phyloP scores from a whole-genome alignment of 768 basidiomycete genomes.

The Lenzites betulinus region DNA sequence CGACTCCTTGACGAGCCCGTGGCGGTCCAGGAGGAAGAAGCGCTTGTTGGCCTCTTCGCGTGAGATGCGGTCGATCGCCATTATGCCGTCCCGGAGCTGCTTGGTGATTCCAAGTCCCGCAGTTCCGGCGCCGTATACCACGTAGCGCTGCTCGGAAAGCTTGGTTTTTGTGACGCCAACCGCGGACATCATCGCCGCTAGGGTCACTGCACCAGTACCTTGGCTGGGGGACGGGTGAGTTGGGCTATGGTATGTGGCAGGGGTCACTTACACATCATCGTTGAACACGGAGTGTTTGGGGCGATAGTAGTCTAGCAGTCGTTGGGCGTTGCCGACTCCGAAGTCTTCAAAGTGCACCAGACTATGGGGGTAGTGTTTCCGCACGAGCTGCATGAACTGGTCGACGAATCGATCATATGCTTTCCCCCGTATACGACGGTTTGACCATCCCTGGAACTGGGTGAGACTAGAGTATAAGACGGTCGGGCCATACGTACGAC shows the following conservation, averaged over 20 bases:
- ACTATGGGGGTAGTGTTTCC: conserved; percentile 65
- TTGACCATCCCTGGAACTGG: conserved; percentile 63
- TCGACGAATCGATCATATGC: conserved; percentile 80
- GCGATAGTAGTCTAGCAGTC: conserved; percentile 62
- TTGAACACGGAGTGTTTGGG: conserved; percentile 75
- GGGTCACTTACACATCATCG: conserved; percentile 68
- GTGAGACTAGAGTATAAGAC: neutral
- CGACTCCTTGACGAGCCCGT: conserved; percentile 59
- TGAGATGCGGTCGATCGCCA: conserved; percentile 50
- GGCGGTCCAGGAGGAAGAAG: conserved; percentile 76
- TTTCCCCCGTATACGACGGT: conserved; percentile 68
- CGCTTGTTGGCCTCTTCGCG: conserved; percentile 57
- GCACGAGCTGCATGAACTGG: conserved; percentile 77
- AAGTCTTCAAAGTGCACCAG: conserved; percentile 88
- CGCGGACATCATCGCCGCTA: conserved; percentile 69
- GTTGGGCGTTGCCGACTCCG: conserved; percentile 74
- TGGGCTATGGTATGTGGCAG: neutral
- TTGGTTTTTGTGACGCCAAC: conserved; percentile 63
- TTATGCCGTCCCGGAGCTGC: conserved; percentile 78
- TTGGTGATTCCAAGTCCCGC: conserved; percentile 80
- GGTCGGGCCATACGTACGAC: conserved; percentile 42
- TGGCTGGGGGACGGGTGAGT: conserved; percentile 43
- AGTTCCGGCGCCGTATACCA: conserved; percentile 80
- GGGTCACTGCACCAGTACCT: conserved; percentile 76
- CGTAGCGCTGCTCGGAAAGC: conserved; percentile 72